Base-by-base conservation (phyloP, 768 basidiomycete genomes). In the Daedaleopsis nitida region DNA sequence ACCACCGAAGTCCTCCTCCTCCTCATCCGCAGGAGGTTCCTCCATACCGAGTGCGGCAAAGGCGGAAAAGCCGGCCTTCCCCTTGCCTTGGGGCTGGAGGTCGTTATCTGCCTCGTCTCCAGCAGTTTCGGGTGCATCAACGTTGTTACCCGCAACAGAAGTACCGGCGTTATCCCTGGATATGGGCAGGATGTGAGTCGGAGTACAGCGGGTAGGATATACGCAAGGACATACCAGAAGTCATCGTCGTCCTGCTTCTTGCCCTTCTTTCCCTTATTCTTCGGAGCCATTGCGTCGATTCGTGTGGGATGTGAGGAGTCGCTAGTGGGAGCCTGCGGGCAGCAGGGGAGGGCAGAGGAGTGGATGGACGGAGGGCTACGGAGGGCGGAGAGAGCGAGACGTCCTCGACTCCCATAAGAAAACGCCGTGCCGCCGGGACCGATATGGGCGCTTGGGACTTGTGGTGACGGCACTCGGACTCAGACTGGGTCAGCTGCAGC, bases 261-360 rank as follows among this genome's bases (percentile, higher is more conserved):
- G 34, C 82, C 86, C 70, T 94, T 96, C 80, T 96, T 96, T 65
- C 89, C 94, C 72, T 93, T 93, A 72, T 80, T 83, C 72, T 88
- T 88, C 32, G 87, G 86, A 35, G 87, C 78, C 83, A 86, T 85
- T 24, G 34, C 14, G 6, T 2, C 19, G 39, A 13, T 10, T 42
- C 2, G 17, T 42, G 11, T 13, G 39, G 13, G 39, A 11, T 42
- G 11, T 17, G 17, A 42, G 39, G 13, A 13, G 11, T 12, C 17
- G 11, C 39, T 13, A 5, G 39, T 5, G 11, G 3, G 11, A 10
- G 39, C 3, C 39, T 42, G 39, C 13, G 39, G 3, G 39, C 39
- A 42, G 39, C 13, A 13, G 39, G 17, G 14, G 39, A 42, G 3
- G 10, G 13, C 39, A 42, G 3, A 17, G 10, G 2, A 2, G 39